Conservation (phyloP, 768 basidiomycete species). For the Mycena polygramma region DNA sequence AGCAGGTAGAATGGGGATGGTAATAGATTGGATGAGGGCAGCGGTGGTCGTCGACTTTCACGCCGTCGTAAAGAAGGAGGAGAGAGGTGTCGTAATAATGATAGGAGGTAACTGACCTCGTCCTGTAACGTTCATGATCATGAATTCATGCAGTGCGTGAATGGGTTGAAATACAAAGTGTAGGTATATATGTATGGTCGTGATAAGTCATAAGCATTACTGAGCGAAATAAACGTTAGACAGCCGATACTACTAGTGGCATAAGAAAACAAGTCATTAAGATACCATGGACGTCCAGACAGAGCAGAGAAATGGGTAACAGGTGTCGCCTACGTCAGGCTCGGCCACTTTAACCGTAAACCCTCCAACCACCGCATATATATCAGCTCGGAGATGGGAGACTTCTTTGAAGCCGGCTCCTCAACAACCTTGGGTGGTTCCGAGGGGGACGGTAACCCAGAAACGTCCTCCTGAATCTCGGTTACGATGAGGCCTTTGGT, state of each 20-base stretch:
- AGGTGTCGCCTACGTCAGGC: slow-evolving; percentile 56
- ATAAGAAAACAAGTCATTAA: slow-evolving; percentile 12
- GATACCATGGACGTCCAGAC: slow-evolving; percentile 22
- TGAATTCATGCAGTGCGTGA: slow-evolving; percentile 24
- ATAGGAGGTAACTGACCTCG: neutral
- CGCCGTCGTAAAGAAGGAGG: no score
- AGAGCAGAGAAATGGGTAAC: slow-evolving; percentile 4
- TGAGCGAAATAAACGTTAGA: slow-evolving; percentile 21
- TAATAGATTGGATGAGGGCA: no score
- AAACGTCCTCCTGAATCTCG: slow-evolving; percentile 81
- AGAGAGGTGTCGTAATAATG: neutral
- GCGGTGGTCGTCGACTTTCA: no score
- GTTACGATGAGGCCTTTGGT: slow-evolving; percentile 86
- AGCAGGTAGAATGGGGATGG: no score
- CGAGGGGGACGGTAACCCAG: slow-evolving; percentile 59
- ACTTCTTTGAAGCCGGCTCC: slow-evolving; percentile 71
- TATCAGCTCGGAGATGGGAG: slow-evolving; percentile 95
- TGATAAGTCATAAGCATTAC: slow-evolving; percentile 33
- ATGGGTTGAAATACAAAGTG: slow-evolving; percentile 14
- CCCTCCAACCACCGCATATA: slow-evolving; percentile 98
- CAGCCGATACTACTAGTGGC: slow-evolving; percentile 14
- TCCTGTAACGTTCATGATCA: slow-evolving; percentile 6
- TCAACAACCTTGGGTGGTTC: slow-evolving; percentile 51
- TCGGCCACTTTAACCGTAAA: slow-evolving; percentile 91
- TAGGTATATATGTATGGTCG: slow-evolving; percentile 29